Evolutionary conservation across 2,329 filamentous ascomycete species (phyloP).

Genomic region (Monosporascus sp.): DNA sequence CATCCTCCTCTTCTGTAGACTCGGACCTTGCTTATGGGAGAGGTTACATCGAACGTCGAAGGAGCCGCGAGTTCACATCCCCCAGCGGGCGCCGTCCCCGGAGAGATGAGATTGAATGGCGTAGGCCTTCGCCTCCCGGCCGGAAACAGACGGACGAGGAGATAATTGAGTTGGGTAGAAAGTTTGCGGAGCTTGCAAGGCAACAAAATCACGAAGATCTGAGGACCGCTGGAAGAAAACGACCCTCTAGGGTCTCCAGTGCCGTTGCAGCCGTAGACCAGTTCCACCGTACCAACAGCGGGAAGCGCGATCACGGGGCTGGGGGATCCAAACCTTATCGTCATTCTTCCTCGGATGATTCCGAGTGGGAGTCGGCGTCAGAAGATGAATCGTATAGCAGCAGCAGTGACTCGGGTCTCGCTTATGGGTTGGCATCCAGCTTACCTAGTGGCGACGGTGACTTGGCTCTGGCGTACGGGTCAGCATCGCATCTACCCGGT

Average conservation of each 20-base stretch:
- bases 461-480: not conserved
- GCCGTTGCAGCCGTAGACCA: slow-evolving; percentile 37
- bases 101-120: slow-evolving; percentile 9
- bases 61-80: slow-evolving; percentile 28
- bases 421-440: slow-evolving; percentile 34
- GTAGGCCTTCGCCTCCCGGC: slow-evolving; percentile 17
- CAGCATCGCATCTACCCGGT: slow-evolving; percentile 13
- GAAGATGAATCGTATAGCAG: slow-evolving; percentile 42
- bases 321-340: slow-evolving; percentile 36
- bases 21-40: slow-evolving; percentile 64
- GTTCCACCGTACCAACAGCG: slow-evolving; percentile 34
- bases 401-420: slow-evolving; percentile 35
- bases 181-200: slow-evolving; percentile 48
- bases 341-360: slow-evolving; percentile 37
- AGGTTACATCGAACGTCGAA: slow-evolving; percentile 45
- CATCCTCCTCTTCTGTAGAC: slow-evolving; percentile 63
- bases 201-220: slow-evolving; percentile 47
- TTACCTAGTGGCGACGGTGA: slow-evolving; percentile 8
- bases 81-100: slow-evolving; percentile 11
- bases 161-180: slow-evolving; percentile 49
- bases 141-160: slow-evolving; percentile 49
- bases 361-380: slow-evolving; percentile 54
- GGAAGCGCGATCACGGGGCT: slow-evolving; percentile 30
- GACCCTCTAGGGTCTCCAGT: slow-evolving; percentile 33
- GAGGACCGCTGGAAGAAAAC: slow-evolving; percentile 34